A percentile compares a stretch with the other conserved stretches of the same genome.
Conservation (phyloP, 2,329 filamentous ascomycete species). For the Calonectria montana region DNA sequence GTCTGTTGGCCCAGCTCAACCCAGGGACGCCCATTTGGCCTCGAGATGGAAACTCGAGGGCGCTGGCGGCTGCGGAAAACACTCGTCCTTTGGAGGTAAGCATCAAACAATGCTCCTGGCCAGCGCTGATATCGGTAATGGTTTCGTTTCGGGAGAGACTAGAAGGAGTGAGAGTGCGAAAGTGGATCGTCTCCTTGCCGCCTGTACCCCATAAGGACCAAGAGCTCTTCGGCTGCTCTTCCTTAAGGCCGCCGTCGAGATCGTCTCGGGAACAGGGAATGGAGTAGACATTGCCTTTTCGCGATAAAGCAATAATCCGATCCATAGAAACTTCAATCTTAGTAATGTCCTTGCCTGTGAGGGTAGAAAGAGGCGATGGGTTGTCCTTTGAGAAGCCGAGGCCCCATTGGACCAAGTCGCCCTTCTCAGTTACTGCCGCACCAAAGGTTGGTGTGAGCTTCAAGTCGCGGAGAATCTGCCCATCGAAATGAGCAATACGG, state of each 20-base stretch:
- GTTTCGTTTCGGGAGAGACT: constrained; percentile 76
- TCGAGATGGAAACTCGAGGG: constrained; percentile 79
- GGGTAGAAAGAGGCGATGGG: constrained; percentile 74
- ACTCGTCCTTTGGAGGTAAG: constrained; percentile 87
- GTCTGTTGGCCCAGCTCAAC: constrained; percentile 82
- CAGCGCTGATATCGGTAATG: constrained; percentile 78
- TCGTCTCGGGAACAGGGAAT: constrained; percentile 81
- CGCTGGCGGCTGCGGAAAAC: constrained; percentile 87
- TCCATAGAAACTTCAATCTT: constrained; percentile 84
- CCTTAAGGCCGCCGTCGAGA: constrained; percentile 73
- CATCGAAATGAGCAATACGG: constrained; percentile 85
- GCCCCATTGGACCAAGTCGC: constrained; percentile 94
- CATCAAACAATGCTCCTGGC: constrained; percentile 87
- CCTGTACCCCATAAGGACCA: constrained; percentile 79
- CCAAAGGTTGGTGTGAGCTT: constrained; percentile 87
- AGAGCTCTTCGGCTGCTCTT: constrained; percentile 61
- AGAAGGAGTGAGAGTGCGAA: constrained; percentile 76
- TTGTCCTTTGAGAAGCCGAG: constrained; percentile 75
- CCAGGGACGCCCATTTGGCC: constrained; percentile 92
- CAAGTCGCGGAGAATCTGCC: constrained; percentile 84
- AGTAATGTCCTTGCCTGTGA: constrained; percentile 83
- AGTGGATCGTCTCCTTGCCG: constrained; percentile 65
- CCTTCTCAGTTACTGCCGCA: constrained; percentile 87
- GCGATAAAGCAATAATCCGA: constrained; percentile 82
- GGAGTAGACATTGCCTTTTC: constrained; percentile 84